Base-by-base conservation (phyloP, 192 early-diverging fungal genomes). In the Umbelopsis sp. region DNA sequence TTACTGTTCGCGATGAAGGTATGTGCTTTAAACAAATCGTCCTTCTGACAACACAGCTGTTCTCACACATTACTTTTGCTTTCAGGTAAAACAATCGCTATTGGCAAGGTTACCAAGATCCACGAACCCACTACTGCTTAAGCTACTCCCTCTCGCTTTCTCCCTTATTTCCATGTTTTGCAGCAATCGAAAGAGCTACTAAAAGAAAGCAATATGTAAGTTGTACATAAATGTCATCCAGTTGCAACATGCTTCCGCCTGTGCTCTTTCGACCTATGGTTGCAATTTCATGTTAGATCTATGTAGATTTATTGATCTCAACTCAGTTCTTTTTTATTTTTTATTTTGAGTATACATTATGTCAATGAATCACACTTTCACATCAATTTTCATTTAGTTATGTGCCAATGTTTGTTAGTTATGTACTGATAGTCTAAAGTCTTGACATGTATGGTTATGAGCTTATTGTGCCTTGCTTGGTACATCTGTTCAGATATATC, bases 1-100 rank as follows among this genome's bases (percentile, higher is more conserved):
- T 99, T 82, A 99, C 97, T n/a, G 85, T 99, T 27, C 92, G 98
- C 72, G 96, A 98, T 74, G 96, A 99, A 86, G 95, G 94, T 71
- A 87, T 11, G 55, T 35, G 15, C 3, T 22, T n/a, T 80, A 23
- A 21, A 33, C 22, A 22, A 21, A 44, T 37, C 51, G 4, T 8
- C 25, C 37, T 22, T 67, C 25, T 37, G 1, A 15, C 7, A 2
- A 3, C 33, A 13, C 33, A 12, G 9, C 12, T 25, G 10, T 78
- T 47, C 15, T 21, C 48, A 67, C 25, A 66, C 49, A 53, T 25
- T 13, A 35, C 2, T 78, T 22, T 6, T 25, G 15, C 49, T 45
- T 58, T 45, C 52, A 86, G 84, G 86, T 20, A 89, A 89, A 76
- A 96, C 94, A n/a, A 88, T 96, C 77, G 98, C 97, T 37, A 92